Evolutionary conservation across 2,329 filamentous ascomycete genomes (phyloP).

Genomic region (Fonsecaea multimorphosa): DNA sequence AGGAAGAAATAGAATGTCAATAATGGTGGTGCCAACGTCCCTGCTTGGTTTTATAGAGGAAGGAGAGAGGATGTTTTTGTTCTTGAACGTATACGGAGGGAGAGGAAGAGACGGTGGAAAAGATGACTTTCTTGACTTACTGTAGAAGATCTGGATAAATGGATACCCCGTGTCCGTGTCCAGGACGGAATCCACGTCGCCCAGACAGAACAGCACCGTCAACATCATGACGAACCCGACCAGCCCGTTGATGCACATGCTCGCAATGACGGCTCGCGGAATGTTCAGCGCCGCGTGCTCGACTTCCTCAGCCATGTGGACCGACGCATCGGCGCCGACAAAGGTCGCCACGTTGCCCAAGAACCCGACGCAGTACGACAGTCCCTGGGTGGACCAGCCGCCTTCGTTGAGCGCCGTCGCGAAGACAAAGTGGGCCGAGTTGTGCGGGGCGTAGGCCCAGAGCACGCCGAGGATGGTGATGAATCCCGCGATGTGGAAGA

Average conservation of each 20-base stretch:
- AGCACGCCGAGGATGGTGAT: conserved; percentile 51
- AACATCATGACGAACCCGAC: conserved; percentile 48
- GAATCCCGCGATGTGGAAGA: conserved; percentile 55
- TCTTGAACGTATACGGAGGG: too few relatives aligned
- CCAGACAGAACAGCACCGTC: conserved; percentile 45
- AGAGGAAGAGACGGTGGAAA: too few relatives aligned
- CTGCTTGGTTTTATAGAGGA: too few relatives aligned
- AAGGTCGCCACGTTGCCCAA: conserved; percentile 47
- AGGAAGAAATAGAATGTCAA: background rate
- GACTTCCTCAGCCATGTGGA: conserved; percentile 42
- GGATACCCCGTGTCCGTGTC: conserved; percentile 43
- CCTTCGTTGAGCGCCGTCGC: conserved; percentile 45
- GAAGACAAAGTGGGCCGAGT: conserved; percentile 44
- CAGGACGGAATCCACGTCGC: conserved; percentile 43
- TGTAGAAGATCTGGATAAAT: conserved; percentile 44
- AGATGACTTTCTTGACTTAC: conserved; percentile 26
- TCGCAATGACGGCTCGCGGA: conserved; percentile 40
- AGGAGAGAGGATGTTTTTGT: too few relatives aligned
- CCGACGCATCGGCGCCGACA: conserved; percentile 42
- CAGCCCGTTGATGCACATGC: conserved; percentile 43
- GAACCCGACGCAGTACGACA: conserved; percentile 46
- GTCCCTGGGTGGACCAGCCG: conserved; percentile 44
- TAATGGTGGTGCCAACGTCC: background rate
- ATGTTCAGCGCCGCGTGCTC: conserved; percentile 40
- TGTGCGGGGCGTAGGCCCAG: conserved; percentile 42